Base-by-base conservation (phyloP, 768 basidiomycete species). In the Collybia mongolica region DNA sequence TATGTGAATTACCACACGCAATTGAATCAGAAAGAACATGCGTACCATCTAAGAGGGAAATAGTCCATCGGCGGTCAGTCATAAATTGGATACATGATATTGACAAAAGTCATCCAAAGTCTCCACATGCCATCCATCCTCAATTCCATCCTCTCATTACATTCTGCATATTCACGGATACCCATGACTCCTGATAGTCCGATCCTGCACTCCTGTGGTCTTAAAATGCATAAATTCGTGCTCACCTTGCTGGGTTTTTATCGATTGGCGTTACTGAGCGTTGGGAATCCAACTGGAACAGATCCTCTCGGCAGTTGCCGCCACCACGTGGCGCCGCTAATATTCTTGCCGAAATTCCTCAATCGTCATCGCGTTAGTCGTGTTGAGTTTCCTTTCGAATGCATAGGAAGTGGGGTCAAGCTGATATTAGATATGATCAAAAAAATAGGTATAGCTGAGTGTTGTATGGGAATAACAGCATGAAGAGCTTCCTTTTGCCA, bases 211-310 rank as follows among this genome's bases (percentile, higher is more conserved):
- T 49, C 54, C 28, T 52, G 46, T 24, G 44, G 53, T 36, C 54
- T 44, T 20, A 41, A 55, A 48, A 42, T 49, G 54, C 64, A 55
- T 64, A 57, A 58, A 69, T 70, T 61, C 55, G 65, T 56, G 73
- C 81, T 80, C 70, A 84, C 82, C 81, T 84, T 83, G 83, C 74
- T 63, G 75, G 58, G 67, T 73, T 77, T n/a, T 74, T 72, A 69
- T 67, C 66, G 68, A 59, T 55, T 46, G 58, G 57, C 57, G 57
- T 53, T 55, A 46, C 46, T 50, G 49, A 48, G 36, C 55, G 53
- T 48, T 56, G 28, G 39, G 46, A 44, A 17, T 7, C 32, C 48
- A 44, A 47, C 49, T 46, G 15, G 36, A 52, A 55, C 47, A 53
- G 51, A 53, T 48, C 41, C 39, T 46, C 54, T 57, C 60, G 60